Evolutionary conservation across 148 eudicot genomes (phyloP).

Genomic region (Dianthus caryophyllus): DNA sequence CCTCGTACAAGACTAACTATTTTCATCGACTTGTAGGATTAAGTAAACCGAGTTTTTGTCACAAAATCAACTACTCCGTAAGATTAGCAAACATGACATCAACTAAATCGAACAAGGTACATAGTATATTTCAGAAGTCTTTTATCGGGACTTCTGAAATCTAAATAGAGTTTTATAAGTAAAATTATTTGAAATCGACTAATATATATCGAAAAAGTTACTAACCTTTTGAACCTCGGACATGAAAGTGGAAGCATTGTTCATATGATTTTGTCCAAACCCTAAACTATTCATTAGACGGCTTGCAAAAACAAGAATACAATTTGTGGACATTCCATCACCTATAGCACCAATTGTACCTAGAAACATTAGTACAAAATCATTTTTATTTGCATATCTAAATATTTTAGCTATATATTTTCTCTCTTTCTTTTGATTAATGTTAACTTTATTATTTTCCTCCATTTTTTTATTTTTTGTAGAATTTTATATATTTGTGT

Average conservation of each 20-base stretch:
- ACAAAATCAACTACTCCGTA: background rate
- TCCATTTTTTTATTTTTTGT: conserved; percentile 4
- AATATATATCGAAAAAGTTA: background rate
- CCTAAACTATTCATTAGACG: conserved; percentile 75
- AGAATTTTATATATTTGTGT: background rate
- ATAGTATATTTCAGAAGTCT: too few relatives aligned
- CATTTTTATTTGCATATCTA: conserved; percentile 60
- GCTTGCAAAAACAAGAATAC: conserved; percentile 62
- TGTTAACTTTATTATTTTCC: conserved; percentile 11
- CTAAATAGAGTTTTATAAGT: too few relatives aligned
- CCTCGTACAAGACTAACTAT: background rate
- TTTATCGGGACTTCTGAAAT: too few relatives aligned
- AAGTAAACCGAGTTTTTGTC: background rate
- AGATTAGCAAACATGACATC: too few relatives aligned
- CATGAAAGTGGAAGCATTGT: conserved; percentile 53
- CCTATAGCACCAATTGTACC: conserved; percentile 90
- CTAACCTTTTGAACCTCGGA: conserved; percentile 66
- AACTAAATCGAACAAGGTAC: too few relatives aligned
- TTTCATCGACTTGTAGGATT: too few relatives aligned
- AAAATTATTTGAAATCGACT: background rate
- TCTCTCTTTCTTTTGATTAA: conserved; percentile 17
- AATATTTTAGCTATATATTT: conserved; percentile 43
- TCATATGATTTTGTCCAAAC: conserved; percentile 38
- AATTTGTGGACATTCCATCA: conserved; percentile 94
- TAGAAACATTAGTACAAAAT: conserved; percentile 53